These are phyloP conservation scores for Chrysopogon serrulatus DNA, from an alignment of 176 grass and related monocot genomes.

Conservation along the genomic window DNA sequence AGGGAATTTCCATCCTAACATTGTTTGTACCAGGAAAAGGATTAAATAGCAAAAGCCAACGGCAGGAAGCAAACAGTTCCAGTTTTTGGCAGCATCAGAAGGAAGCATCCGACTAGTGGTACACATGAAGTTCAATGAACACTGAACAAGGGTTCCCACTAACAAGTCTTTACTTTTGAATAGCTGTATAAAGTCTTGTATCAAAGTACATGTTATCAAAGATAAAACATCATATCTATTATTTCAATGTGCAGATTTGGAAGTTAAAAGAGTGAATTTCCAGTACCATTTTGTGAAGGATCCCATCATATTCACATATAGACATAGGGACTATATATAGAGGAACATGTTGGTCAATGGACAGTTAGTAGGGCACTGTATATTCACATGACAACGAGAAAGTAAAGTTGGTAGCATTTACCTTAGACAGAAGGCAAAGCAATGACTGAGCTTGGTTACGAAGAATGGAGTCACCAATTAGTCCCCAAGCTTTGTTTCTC, in stretches of 20 bases:
- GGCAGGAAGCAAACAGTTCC: background rate
- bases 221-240: background rate
- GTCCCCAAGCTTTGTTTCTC: constrained; percentile 67
- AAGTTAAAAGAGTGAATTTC: background rate
- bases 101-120: background rate
- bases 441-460: constrained; percentile 87
- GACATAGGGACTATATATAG: background rate
- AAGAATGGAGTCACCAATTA: constrained; percentile 87
- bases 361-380: background rate
- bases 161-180: background rate
- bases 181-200: background rate
- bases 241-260: background rate
- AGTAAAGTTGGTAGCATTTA: constrained; percentile 9
- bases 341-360: background rate
- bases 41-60: background rate
- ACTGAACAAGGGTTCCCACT: background rate
- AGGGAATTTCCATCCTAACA: background rate
- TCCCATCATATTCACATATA: background rate
- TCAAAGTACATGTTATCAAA: background rate
- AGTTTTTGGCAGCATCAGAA: background rate
- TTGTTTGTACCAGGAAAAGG: background rate
- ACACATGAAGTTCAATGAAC: background rate
- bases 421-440: constrained; percentile 83
- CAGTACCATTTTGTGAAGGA: background rate
- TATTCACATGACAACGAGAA: background rate